Base-by-base conservation (phyloP, 73 alveolate genomes). In the Durusdinium trenchii region DNA sequence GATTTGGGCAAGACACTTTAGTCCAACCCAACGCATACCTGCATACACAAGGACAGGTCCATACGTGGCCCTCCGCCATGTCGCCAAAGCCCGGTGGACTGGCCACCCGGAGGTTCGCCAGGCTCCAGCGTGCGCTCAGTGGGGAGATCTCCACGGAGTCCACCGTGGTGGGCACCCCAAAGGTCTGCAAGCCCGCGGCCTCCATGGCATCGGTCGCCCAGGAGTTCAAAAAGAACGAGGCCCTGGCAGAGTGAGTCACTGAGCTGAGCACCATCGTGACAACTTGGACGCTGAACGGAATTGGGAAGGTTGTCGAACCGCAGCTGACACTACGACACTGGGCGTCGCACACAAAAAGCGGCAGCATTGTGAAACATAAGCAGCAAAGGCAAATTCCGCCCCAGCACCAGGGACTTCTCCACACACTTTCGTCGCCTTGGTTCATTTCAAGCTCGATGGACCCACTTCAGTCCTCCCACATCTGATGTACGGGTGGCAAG, bases 141-240 rank as follows among this genome's bases (percentile, higher is more conserved):
- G 84, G 69, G 40, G 97, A 91, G 81, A 91, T 69, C 43, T 91
- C 97, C 84, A 91, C 97, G 9, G 42, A 20, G 3, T 57, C 43
- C 76, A 91, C 97, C 46, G 89, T 67, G 76, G 97, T 91, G 4
- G 89, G 54, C 54, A 91, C 97, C 42, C 97, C 97, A 54, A 91
- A 91, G 81, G 97, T 91, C 76, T 91, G 97, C 18, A 91, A 20
- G 45, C 97, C 97, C 23, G 97, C 83, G 23, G 97, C 97, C 50
- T 91, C 97, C 75, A 91, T 26, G 35, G 97, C 97, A 48, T 91
- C 97, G 1, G 64, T 50, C 57, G 97, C 97, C 97, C 97, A 91
- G 81, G 97, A 91, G 97, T 91, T 91, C 78, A 91, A n/a, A 57
- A 91, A 91, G 87, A 91, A 91, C 47, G 97, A 64, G 45, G 97